phyloP scores from a whole-genome alignment of 1,139 yeast genomes.

The Blastobotrys indianensis region DNA sequence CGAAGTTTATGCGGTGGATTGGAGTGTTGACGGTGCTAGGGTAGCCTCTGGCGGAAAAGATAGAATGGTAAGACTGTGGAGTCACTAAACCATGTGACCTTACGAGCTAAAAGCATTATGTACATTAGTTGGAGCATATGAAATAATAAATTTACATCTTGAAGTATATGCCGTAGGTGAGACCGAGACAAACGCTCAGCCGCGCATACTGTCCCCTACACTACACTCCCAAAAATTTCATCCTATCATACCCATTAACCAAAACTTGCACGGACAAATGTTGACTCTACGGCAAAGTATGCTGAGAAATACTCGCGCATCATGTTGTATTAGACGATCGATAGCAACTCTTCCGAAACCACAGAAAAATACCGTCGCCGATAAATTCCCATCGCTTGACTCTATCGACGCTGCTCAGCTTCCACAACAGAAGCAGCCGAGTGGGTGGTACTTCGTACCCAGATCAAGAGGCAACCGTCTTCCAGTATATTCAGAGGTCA shows the following conservation, averaged over 20 bases:
- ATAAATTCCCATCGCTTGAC: constrained; percentile 14
- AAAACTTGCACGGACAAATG: not conserved
- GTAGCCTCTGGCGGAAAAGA: constrained; percentile 98
- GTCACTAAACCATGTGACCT: constrained; percentile 44
- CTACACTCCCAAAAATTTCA: not conserved
- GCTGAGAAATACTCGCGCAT: not conserved
- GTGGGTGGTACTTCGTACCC: constrained; percentile 28
- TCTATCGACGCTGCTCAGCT: constrained; percentile 6
- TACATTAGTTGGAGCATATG: too few species aligned
- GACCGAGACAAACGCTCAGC: too few species aligned
- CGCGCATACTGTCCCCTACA: not conserved
- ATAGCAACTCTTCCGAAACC: constrained; percentile 2
- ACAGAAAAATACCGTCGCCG: constrained; percentile 7
- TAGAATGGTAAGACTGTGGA: constrained; percentile 88
- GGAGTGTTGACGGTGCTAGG: constrained; percentile 92
- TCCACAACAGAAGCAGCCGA: not conserved
- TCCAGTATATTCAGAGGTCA: constrained; percentile 33
- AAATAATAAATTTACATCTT: too few species aligned
- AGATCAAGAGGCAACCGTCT: constrained; percentile 32
- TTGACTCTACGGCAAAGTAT: not conserved
- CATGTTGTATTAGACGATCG: too few species aligned
- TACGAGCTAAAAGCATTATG: too few species aligned
- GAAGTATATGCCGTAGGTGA: too few species aligned
- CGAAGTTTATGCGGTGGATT: constrained; percentile 94
- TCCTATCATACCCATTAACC: not conserved